Percentiles rank a stretch among this genome's conserved stretches.
Evolutionary conservation across 768 basidiomycete species (phyloP).

Genomic region (Termitomyces sp.): DNA sequence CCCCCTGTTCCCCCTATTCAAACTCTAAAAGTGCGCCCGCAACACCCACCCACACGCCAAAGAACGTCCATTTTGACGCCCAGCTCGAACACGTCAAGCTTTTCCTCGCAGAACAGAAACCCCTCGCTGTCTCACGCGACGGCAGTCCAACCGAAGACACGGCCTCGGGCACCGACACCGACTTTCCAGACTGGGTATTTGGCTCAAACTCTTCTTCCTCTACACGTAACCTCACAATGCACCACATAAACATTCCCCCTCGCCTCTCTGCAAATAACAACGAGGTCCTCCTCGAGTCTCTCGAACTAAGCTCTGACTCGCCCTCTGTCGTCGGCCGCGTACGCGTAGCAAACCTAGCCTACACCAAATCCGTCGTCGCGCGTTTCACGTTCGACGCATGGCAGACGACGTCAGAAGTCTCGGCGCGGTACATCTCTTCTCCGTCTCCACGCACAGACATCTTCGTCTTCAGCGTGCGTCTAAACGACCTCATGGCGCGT

Average conservation of each 20-base stretch:
- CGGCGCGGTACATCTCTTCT: conserved; percentile 61
- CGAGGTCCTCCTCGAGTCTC: conserved; percentile 54
- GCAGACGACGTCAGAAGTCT: conserved; percentile 95
- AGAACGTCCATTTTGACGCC: conserved; percentile 90
- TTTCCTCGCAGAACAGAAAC: conserved; percentile 94
- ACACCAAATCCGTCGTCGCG: conserved; percentile 81
- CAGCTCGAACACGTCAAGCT: conserved; percentile 93
- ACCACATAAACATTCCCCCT: conserved; percentile 66
- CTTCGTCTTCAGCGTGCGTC: conserved; percentile 72
- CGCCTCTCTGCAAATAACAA: conserved; percentile 29
- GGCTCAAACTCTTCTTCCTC: conserved; percentile 34
- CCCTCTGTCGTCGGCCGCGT: conserved; percentile 67
- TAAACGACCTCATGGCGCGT: conserved; percentile 73
- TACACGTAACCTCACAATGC: conserved; percentile 50
- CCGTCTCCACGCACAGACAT: conserved; percentile 60
- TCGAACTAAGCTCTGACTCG: conserved; percentile 52
- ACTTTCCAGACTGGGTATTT: conserved; percentile 70
- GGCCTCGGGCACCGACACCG: conserved; percentile 70
- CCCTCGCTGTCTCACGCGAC: conserved; percentile 87
- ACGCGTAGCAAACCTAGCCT: conserved; percentile 83
- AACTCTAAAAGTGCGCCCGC: conserved; percentile 71
- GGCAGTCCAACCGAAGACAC: conserved; percentile 86
- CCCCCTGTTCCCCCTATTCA: conserved; percentile 33
- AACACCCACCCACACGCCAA: conserved; percentile 68
- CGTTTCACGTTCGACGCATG: conserved; percentile 93